Conservation (phyloP, 805 yeast species). For the Candida maltosa region DNA sequence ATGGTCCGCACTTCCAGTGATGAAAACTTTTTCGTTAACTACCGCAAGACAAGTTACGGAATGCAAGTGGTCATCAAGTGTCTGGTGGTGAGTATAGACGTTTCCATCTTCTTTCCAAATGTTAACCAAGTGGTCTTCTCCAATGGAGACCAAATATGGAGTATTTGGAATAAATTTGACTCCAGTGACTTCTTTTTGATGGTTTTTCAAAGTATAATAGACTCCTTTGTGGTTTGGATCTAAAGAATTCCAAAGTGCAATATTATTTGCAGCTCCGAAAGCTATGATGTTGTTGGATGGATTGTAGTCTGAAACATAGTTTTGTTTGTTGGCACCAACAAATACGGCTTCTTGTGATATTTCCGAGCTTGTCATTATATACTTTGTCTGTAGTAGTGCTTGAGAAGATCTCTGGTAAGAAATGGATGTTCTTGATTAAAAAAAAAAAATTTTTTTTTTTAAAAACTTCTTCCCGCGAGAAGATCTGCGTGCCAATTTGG, state of each 20-base stretch:
- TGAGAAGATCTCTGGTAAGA: no score
- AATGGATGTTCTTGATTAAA: no score
- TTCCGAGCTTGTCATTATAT: neutral
- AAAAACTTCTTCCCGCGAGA: no score
- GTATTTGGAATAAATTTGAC: conserved; percentile 51
- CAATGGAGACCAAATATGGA: conserved; percentile 51
- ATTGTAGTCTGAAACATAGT: conserved; percentile 55
- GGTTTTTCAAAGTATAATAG: conserved; percentile 55
- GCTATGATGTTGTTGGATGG: conserved; percentile 45
- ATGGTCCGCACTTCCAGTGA: conserved; percentile 67
- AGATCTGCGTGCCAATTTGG: no score
- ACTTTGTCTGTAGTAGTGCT: neutral
- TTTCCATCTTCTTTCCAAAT: conserved; percentile 48
- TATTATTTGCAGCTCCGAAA: conserved; percentile 63
- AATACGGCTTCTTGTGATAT: conserved; percentile 52
- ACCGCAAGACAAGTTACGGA: conserved; percentile 58
- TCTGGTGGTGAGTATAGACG: conserved; percentile 26
- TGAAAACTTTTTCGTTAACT: conserved; percentile 34
- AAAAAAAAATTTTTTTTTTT: no score
- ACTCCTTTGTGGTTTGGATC: conserved; percentile 43
- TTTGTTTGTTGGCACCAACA: conserved; percentile 70
- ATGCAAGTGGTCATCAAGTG: conserved; percentile 38
- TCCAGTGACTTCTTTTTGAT: conserved; percentile 60
- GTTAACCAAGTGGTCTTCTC: conserved; percentile 62
- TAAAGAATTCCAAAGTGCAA: conserved; percentile 71